Percentiles rank a stretch among this genome's conserved stretches.
Evolutionary conservation across 176 grass and related monocot genomes (phyloP).

Genomic region (Tillandsia fasciculata): DNA sequence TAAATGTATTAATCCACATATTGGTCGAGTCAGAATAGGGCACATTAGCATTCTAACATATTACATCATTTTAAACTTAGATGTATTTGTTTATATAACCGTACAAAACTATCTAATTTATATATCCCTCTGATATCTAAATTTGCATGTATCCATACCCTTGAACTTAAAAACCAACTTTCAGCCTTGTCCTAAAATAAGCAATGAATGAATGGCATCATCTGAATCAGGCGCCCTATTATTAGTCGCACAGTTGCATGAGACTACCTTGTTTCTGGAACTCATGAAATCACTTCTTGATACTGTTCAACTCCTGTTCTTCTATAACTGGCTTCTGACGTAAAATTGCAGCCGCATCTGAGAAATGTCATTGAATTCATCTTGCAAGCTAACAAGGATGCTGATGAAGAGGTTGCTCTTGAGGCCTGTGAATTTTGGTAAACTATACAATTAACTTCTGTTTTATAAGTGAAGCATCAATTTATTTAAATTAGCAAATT

Average conservation of each 20-base stretch:
- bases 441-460: not conserved
- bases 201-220: not conserved
- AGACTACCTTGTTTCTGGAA: not conserved
- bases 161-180: not conserved
- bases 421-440: conserved; percentile 99
- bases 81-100: no score
- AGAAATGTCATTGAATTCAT: conserved; percentile 81
- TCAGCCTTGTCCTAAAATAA: not conserved
- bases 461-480: not conserved
- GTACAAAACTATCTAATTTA: no score
- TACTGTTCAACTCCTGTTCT: conserved; percentile 7
- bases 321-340: conserved; percentile 23
- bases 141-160: no score
- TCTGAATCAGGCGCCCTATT: not conserved
- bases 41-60: not conserved
- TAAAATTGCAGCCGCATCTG: conserved; percentile 72
- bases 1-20: no score
- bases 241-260: not conserved
- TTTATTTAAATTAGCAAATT: not conserved
- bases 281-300: conserved; percentile 3
- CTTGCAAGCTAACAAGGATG: conserved; percentile 87
- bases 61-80: not conserved
- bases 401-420: conserved; percentile 81
- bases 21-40: no score
- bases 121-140: no score